Percentiles rank a stretch among this genome's conserved stretches.
Evolutionary conservation across 176 grass and related monocot genomes (phyloP).

Genomic region (Guadua angustifolia): DNA sequence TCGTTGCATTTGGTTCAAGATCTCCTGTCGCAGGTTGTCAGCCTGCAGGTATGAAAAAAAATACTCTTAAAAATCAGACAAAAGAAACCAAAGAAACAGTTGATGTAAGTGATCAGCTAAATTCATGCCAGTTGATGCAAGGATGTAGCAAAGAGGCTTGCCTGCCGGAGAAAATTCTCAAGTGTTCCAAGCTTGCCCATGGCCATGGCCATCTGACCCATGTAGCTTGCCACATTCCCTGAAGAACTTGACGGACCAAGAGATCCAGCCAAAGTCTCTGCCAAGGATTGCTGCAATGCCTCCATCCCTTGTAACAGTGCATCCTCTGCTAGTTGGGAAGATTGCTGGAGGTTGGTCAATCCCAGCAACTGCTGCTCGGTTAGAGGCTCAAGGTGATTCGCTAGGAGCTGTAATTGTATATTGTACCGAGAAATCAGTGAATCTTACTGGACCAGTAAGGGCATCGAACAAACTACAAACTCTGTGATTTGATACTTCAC

Average conservation of each 20-base stretch:
- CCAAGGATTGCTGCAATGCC: constrained; percentile 65
- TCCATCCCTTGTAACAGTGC: constrained; percentile 60
- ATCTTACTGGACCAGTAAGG: constrained; percentile 13
- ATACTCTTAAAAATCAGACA: background rate
- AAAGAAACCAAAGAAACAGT: background rate
- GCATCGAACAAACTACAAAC: background rate
- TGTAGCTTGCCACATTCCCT: constrained; percentile 84
- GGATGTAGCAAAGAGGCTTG: constrained; percentile 7
- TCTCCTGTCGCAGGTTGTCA: constrained; percentile 69
- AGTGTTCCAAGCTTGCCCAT: constrained; percentile 82
- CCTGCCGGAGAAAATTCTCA: constrained; percentile 78
- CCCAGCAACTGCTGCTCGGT: constrained; percentile 51
- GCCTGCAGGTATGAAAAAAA: constrained; percentile 42
- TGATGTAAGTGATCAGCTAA: background rate
- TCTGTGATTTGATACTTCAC: background rate
- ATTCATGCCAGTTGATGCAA: background rate
- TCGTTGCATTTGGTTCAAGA: constrained; percentile 69
- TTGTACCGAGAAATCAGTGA: background rate
- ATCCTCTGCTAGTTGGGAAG: constrained; percentile 67
- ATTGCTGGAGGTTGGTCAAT: constrained; percentile 59
- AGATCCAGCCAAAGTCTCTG: constrained; percentile 75
- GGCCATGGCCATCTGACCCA: constrained; percentile 93
- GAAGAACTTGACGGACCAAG: constrained; percentile 66
- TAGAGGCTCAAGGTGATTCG: constrained; percentile 57
- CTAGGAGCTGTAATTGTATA: constrained; percentile 51